A percentile compares a stretch with the other conserved stretches of the same genome.
phyloP scores from a whole-genome alignment of 257 asterid genomes.

The Solanum bukasovii region DNA sequence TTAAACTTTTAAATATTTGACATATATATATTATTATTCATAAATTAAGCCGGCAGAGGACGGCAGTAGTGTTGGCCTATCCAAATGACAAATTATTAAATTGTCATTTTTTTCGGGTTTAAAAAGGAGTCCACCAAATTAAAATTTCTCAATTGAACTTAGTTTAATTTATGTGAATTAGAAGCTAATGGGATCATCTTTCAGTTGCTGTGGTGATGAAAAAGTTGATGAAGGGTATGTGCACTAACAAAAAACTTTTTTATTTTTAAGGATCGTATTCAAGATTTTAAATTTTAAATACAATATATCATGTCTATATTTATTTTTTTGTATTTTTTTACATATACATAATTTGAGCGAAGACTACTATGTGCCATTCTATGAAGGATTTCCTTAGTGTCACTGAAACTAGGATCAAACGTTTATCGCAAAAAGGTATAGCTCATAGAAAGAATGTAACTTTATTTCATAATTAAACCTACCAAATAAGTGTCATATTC shows the following conservation, averaged over 20 bases:
- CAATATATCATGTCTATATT: fast-evolving
- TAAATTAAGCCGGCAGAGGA: constrained; percentile 17
- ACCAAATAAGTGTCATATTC: neutral
- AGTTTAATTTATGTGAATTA: neutral
- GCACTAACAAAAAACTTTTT: neutral
- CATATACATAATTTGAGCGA: neutral
- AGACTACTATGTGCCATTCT: fast-evolving
- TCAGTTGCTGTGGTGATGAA: constrained; percentile 54
- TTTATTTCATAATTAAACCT: neutral
- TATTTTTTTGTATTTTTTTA: neutral
- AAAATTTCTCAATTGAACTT: neutral
- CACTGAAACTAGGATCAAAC: neutral
- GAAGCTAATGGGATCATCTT: constrained; percentile 44
- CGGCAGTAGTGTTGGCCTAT: constrained; percentile 5
- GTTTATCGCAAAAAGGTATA: neutral
- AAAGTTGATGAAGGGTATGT: constrained; percentile 66
- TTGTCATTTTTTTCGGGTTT: neutral
- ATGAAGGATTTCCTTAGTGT: neutral
- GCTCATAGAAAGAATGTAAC: neutral
- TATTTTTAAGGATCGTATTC: neutral
- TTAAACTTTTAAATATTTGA: neutral
- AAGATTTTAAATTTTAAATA: neutral
- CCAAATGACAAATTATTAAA: neutral
- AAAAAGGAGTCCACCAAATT: neutral
- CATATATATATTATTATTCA: no score